Base-by-base conservation (phyloP, 176 grass and related monocot species). In the Chloris gayana region DNA sequence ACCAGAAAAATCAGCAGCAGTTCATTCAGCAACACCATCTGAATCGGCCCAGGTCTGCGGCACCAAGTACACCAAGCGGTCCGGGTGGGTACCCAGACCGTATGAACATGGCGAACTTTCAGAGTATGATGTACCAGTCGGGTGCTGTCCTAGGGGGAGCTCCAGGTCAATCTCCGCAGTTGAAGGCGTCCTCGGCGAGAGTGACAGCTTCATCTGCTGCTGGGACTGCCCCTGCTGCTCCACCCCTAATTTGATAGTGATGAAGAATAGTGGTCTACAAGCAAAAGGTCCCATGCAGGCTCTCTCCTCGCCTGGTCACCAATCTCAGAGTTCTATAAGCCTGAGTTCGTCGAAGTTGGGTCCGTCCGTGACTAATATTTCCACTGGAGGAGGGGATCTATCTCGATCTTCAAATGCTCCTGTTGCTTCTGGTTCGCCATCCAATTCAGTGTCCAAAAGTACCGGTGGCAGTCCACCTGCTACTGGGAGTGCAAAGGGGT, bases 381-480 rank as follows among this genome's bases (percentile, higher is more conserved):
- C 85, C 74, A 70, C 86, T 31, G 92, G 90, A 58, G 89, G 78
- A 26, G 70, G 85, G 35, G 87, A 92, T 80, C 56, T 91, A 51
- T 91, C 92, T 42, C 76, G 89, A 39, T 95, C 96, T 41, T 81
- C 91, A 13, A 92, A 86, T 86, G 85, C 95, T 75, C 73, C 83
- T 54, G 80, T 85, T 79, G 81, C 88, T 82, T 86, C 83, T 27
- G 84, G 83, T 60, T 89, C 95, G 4, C 91, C 95, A 31, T 92
- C 91, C 38, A 93, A 89, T 83, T 94, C 95, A 19, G 87, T 86
- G 29, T 97, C 91, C 8, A 97, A 94, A 88, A 92, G 89, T 82
- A 82, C 78, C 13, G 79, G 93, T 38, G 91, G 91, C 53, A 93
- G 90, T 41, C 93, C 93, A 64, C 84, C 83, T 68, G 82, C 88